A percentile compares a stretch with the other conserved stretches of the same genome.
phyloP scores from a whole-genome alignment of 192 early-diverging fungal genomes.

The Podila epigama region DNA sequence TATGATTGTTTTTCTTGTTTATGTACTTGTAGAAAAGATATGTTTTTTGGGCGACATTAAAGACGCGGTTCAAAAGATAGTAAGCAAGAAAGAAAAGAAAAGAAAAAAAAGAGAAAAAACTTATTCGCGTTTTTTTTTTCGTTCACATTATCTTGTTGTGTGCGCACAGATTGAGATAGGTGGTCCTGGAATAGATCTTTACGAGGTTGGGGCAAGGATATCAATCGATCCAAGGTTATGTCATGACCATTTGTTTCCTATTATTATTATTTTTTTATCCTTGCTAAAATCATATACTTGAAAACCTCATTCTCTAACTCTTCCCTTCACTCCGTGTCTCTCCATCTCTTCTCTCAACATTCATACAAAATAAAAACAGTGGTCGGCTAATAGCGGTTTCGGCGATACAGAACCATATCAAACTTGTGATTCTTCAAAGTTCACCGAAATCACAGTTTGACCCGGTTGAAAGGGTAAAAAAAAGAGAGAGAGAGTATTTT shows the following conservation, averaged over 20 bases:
- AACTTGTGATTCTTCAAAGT: conserved; percentile 16
- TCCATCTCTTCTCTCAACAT: not conserved
- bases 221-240: conserved; percentile 42
- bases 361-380: not conserved
- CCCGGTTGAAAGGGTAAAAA: conserved; percentile 28
- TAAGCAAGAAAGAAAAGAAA: no score
- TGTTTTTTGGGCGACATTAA: not conserved
- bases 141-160: not conserved
- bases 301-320: not conserved
- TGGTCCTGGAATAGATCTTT: conserved; percentile 19
- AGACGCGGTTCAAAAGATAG: no score
- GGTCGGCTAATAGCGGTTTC: conserved; percentile 24
- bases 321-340: not conserved
- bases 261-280: no score
- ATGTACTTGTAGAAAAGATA: no score
- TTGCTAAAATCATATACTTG: no score
- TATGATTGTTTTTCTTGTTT: not conserved
- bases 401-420: conserved; percentile 23
- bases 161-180: conserved; percentile 22
- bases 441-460: conserved; percentile 23
- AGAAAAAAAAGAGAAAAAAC: no score
- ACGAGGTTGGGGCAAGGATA: conserved; percentile 16
- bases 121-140: not conserved
- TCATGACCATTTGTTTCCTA: not conserved
- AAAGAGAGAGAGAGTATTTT: not conserved